Percentiles rank a stretch among this genome's conserved stretches.
Conservation (phyloP, 2,329 filamentous ascomycete species). For the Botrytis aclada region DNA sequence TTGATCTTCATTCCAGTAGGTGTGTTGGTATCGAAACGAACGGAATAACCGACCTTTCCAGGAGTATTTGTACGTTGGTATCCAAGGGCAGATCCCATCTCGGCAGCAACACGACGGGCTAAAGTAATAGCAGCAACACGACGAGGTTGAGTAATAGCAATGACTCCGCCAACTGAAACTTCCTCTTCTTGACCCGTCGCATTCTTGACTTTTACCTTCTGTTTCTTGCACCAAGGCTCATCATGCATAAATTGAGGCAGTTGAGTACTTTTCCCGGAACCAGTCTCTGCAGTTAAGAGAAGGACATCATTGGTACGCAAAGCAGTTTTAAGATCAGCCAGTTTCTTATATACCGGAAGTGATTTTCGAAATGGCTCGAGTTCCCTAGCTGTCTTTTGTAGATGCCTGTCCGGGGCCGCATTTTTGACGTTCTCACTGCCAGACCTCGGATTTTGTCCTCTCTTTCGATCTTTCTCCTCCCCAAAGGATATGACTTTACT, state of each 20-base stretch:
- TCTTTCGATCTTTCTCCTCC: background rate
- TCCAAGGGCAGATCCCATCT: slow-evolving; percentile 67
- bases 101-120: slow-evolving; percentile 81
- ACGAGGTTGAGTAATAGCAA: slow-evolving; percentile 92
- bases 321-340: slow-evolving; percentile 32
- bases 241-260: slow-evolving; percentile 84
- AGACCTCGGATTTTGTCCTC: slow-evolving; percentile 16
- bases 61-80: slow-evolving; percentile 13
- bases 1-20: slow-evolving; percentile 85
- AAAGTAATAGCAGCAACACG: slow-evolving; percentile 91
- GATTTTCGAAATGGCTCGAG: slow-evolving; percentile 31
- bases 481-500: background rate
- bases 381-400: slow-evolving; percentile 26
- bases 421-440: background rate
- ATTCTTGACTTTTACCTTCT: slow-evolving; percentile 48
- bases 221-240: slow-evolving; percentile 74
- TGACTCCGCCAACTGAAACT: slow-evolving; percentile 66
- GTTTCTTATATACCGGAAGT: slow-evolving; percentile 36
- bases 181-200: slow-evolving; percentile 41
- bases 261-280: slow-evolving; percentile 93
- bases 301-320: slow-evolving; percentile 59
- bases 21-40: slow-evolving; percentile 86
- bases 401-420: slow-evolving; percentile 20
- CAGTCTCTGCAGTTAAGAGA: slow-evolving; percentile 86
- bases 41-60: slow-evolving; percentile 77